Conservation (phyloP, 257 asterid genomes). For the Ligustrum vulgare region DNA sequence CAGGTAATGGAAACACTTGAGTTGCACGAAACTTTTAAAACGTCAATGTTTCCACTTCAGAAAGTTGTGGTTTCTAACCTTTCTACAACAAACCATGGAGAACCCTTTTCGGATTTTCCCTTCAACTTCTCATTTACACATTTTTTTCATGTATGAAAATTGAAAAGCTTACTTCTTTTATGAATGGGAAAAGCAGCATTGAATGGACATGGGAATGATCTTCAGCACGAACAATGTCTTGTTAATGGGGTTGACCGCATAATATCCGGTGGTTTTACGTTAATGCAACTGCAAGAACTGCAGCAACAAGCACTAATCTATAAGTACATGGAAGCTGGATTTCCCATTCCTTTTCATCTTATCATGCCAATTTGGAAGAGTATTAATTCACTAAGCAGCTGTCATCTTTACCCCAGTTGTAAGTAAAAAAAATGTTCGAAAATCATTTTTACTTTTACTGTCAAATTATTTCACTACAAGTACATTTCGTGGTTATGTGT, state of each 20-base stretch:
- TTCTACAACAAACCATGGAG: too few relatives aligned
- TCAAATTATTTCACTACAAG: background rate
- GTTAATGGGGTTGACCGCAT: background rate
- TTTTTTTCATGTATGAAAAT: background rate
- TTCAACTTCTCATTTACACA: background rate
- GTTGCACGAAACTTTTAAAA: background rate
- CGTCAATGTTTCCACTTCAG: background rate
- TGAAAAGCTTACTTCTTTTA: background rate
- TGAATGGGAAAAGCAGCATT: slow-evolving; percentile 7
- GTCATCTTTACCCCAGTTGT: slow-evolving; percentile 13
- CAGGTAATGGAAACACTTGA: background rate
- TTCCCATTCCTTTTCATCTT: slow-evolving; percentile 27
- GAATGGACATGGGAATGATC: background rate
- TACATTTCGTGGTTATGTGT: too few relatives aligned
- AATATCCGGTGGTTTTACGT: slow-evolving; percentile 14
- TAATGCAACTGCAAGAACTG: slow-evolving; percentile 24
- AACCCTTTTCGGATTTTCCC: too few relatives aligned
- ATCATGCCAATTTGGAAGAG: slow-evolving; percentile 30
- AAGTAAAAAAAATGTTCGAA: background rate
- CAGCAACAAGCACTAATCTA: slow-evolving; percentile 26
- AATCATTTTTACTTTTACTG: background rate
- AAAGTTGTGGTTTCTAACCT: background rate
- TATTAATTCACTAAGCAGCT: slow-evolving; percentile 1
- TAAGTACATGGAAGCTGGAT: slow-evolving; percentile 26
- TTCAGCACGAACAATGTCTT: background rate